Evolutionary conservation across 352 stramenopile species (phyloP), one percentile per base, ranked within the genome.

Genomic region (Globisporangium alternatum): DNA sequence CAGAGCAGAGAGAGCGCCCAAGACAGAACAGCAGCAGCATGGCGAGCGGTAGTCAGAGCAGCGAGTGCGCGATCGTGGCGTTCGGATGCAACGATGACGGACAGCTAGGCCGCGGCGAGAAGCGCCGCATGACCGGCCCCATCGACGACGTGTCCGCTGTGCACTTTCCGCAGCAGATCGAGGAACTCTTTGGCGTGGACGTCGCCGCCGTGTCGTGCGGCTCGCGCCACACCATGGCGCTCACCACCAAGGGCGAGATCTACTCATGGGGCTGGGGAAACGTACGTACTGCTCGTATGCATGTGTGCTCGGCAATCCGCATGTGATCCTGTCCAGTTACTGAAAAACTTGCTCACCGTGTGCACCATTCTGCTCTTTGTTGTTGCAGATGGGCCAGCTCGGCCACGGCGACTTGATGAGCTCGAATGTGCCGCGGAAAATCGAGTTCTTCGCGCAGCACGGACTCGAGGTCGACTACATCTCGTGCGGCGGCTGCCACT

Each of bases 81-180:
- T 92, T 95, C 63, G 83, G 83, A 55, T 93, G 83, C 78, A 92
- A 92, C 64, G 86, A 95, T 66, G 86, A 95, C 67, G 86, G 86
- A 0, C 86, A 95, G 67, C 62, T 95, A 53, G 86, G 82, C 28
- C 86, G 79, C 45, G 86, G 83, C 28, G 82, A 88, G 61, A 80
- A 80, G 68, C 81, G 82, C 31, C 77, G 71, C 47, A 71, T 67
- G 44, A 79, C 56, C 25, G 71, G 82, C 28, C 68, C 77, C 25
- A 84, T 94, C 21, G 86, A 94, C 66, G 80, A 77, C 59, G 82
- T 94, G 54, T 86, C 83, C 55, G 72, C 82, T n/a, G 82, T 82
- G 68, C 90, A 94, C 66, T 81, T 91, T 54, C 80, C 86, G 51
- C 69, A 83, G 69, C 77, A 86, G 48, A 74, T 94, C 52, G 72